Evolutionary conservation across 1,139 yeast genomes (phyloP), one percentile per base, ranked within the genome.

Genomic region (Ogataea hybrid): DNA sequence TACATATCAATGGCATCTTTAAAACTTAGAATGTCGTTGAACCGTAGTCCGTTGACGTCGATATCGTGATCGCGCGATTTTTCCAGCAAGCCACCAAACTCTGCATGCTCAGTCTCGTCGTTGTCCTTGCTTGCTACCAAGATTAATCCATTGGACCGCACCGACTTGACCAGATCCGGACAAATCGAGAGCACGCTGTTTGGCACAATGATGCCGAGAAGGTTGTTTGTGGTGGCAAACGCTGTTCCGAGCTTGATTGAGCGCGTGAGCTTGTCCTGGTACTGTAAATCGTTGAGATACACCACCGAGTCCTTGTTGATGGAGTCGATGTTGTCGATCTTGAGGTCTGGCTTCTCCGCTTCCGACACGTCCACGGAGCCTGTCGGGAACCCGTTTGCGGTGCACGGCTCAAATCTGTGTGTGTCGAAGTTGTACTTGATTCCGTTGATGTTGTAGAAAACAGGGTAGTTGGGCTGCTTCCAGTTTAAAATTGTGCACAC

Each of bases 391-490:
- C 77, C 68, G 59, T 69, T 59, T 18, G 72, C 65, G 2, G 71
- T 61, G 29, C 62, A 59, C 33, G 60, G 52, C 12, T 51, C 60
- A 49, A 70, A 71, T 37, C 50, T 48, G 34, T 66, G 58, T 27
- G 50, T 42, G 32, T 43, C 48, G 22, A 51, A 44, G 30, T 61
- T 58, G 59, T 63, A 77, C 25, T 69, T 69, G 28, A 82, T 69
- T 10, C 88, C 87, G 55, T 79, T 83, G 77, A 90, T 79, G 40
- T 82, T 78, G 64, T 86, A 84, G 53, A 92, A 83, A 1, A 92
- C 97, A 0, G 98, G 97, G 65, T 85, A 92, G 63, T 90, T 92
- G 5, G 98, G 98, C 65, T 92, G 98, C 64, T 92, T 92, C 98
- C 98, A 92, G 63, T 92, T 92, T 53, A 92, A 70, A 37, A 88